phyloP scores from a whole-genome alignment of 2,329 filamentous ascomycete genomes.

The Ascochyta lentis region DNA sequence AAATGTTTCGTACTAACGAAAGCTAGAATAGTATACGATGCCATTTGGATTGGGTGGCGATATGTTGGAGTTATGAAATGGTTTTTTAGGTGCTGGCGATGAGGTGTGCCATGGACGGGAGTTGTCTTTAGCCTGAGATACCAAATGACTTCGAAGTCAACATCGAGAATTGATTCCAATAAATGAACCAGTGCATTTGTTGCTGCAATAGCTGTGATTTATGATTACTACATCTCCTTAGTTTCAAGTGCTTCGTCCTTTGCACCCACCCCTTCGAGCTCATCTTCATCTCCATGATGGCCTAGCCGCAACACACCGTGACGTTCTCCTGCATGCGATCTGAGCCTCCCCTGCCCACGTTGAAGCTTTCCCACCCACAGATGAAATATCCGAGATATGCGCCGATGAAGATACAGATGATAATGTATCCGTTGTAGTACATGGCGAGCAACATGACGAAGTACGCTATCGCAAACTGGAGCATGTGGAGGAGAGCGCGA shows the following conservation, averaged over 20 bases:
- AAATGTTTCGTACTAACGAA: not conserved
- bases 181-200: not conserved
- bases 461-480: conserved; percentile 79
- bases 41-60: not conserved
- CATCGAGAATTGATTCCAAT: not conserved
- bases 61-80: not conserved
- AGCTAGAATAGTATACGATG: not conserved
- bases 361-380: conserved; percentile 47
- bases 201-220: not conserved
- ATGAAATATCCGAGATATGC: conserved; percentile 46
- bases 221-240: not conserved
- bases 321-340: conserved; percentile 45
- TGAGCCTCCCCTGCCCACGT: conserved; percentile 27
- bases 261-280: not conserved
- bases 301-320: conserved; percentile 46
- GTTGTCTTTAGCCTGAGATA: conserved; percentile 1
- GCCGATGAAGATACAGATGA: conserved; percentile 54
- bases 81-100: not conserved
- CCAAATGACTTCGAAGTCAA: not conserved
- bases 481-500: conserved; percentile 72
- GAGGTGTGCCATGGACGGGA: not conserved
- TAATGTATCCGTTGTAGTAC: conserved; percentile 75
- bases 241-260: not conserved
- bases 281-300: not conserved
- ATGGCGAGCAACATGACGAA: conserved; percentile 77